Evolutionary conservation across 176 grass and related monocot species (phyloP).

Genomic region (Elymus sibiricus): DNA sequence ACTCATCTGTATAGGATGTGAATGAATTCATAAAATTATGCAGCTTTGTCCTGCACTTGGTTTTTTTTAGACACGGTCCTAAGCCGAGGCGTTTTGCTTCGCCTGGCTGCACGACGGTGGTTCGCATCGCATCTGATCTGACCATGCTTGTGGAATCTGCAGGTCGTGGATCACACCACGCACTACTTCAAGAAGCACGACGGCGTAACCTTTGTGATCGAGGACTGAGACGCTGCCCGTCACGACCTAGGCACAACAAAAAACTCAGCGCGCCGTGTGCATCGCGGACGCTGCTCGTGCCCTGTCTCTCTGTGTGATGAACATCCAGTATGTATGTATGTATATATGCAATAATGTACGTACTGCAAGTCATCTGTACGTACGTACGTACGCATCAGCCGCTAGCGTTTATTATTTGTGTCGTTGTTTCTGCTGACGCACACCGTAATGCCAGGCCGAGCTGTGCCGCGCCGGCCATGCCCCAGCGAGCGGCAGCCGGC

Average conservation of each 20-base stretch:
- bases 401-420: background rate
- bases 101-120: background rate
- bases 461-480: background rate
- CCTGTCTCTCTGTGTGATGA: background rate
- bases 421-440: background rate
- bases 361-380: no score
- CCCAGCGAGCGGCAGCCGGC: background rate
- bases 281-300: background rate
- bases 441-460: background rate
- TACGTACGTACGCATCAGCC: no score
- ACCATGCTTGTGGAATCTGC: background rate
- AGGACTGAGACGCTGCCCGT: slow-evolving; percentile 40
- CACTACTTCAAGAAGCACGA: slow-evolving; percentile 58
- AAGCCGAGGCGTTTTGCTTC: background rate
- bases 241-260: background rate
- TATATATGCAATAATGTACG: background rate
- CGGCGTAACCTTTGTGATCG: slow-evolving; percentile 52
- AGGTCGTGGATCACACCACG: slow-evolving; percentile 86
- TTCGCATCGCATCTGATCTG: background rate
- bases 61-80: background rate
- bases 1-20: background rate
- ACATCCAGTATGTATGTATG: background rate
- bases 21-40: no score
- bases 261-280: background rate
- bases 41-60: no score